Base-by-base conservation (phyloP, 208 protist genomes). In the Chromosphaera perkinsii region DNA sequence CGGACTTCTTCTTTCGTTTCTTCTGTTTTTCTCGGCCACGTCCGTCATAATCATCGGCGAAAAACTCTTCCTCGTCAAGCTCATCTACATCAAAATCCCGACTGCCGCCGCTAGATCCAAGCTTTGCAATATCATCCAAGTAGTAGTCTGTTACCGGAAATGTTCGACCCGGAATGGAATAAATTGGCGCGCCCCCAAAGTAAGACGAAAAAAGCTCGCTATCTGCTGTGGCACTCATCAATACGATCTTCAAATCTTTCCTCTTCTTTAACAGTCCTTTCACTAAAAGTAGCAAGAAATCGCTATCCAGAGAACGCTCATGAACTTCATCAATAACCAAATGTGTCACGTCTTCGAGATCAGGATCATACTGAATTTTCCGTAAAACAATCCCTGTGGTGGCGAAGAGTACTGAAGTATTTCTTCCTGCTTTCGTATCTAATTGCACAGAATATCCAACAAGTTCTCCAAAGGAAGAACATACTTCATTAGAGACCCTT, bases 391-490 rank as follows among this genome's bases (percentile, higher is more conserved):
- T 68, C 43, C 77, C 80, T 10, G 72, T 75, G 5, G 66, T 79
- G 14, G 49, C 22, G 49, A 55, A 10, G 10, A 47, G 24, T 17
- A 26, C 17, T 32, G 0, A 56, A 56, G 24, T n/a, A 0, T 27
- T 32, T 12, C 17, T 14, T 32, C 27, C 12, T 54, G 49, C 10
- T 27, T 54, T 54, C 20, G n/a, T 12, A 54, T 29, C 14, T 12
- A 24, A 31, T 31, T 14, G 22, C 49, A 24, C 27, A 54, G 49
- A 54, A 12, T 54, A 12, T 12, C 24, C n/a, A 47, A n/a, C 42
- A 47, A 54, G 14, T 24, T 14, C 17, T 31, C 95, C 92, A 69
- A 95, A 91, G 17, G 84, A 91, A 45, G 91, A 95, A 2, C 95
- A 94, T 0, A 96, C 40, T 71, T 85, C 81, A 0, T 39, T 22